A percentile compares a stretch with the other conserved stretches of the same genome.
Conservation (phyloP, 2,329 filamentous ascomycete species). For the Exophiala bonariae region DNA sequence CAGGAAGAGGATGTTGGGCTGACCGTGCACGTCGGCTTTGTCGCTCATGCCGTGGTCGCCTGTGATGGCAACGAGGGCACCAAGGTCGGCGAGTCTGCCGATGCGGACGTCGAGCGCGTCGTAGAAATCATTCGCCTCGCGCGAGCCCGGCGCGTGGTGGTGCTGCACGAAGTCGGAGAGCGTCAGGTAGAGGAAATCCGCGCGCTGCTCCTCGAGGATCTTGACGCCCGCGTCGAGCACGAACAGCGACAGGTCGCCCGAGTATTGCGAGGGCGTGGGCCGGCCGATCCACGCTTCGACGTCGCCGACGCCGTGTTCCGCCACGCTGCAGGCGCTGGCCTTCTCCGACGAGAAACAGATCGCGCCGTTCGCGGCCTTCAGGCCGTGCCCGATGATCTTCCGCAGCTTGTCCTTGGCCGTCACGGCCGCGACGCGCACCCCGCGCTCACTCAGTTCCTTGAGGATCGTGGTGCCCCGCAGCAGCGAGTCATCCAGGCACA, state of each 20-base stretch:
- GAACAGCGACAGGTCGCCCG: conserved; percentile 44
- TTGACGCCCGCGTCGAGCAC: conserved; percentile 47
- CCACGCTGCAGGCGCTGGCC: conserved; percentile 32
- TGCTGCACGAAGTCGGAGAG: conserved; percentile 49
- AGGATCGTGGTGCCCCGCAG: conserved; percentile 44
- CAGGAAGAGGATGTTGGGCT: conserved; percentile 42
- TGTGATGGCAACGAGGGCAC: conserved; percentile 41
- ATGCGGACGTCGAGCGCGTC: conserved; percentile 29
- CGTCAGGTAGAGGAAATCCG: conserved; percentile 46
- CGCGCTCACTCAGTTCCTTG: conserved; percentile 39
- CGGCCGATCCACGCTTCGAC: conserved; percentile 41
- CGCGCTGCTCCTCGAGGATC: conserved; percentile 39
- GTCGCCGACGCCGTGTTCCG: conserved; percentile 37
- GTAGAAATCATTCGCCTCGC: conserved; percentile 41
- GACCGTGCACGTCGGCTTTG: conserved; percentile 36
- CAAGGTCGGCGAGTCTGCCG: conserved; percentile 32
- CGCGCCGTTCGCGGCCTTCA: conserved; percentile 27
- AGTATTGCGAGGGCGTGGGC: conserved; percentile 41
- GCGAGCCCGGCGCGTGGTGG: conserved; percentile 39
- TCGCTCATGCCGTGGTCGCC: conserved; percentile 48
- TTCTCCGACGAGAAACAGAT: conserved; percentile 44
- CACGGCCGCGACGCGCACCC: conserved; percentile 44
- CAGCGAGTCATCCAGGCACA: conserved; percentile 44
- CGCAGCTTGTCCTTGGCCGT: conserved; percentile 49
- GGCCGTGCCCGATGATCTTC: conserved; percentile 41